Percentiles rank a stretch among this genome's conserved stretches.
Evolutionary conservation across 1,284 basidiomycete genomes (phyloP).

Genomic region (Cutaneotrichosporon spelunceum): DNA sequence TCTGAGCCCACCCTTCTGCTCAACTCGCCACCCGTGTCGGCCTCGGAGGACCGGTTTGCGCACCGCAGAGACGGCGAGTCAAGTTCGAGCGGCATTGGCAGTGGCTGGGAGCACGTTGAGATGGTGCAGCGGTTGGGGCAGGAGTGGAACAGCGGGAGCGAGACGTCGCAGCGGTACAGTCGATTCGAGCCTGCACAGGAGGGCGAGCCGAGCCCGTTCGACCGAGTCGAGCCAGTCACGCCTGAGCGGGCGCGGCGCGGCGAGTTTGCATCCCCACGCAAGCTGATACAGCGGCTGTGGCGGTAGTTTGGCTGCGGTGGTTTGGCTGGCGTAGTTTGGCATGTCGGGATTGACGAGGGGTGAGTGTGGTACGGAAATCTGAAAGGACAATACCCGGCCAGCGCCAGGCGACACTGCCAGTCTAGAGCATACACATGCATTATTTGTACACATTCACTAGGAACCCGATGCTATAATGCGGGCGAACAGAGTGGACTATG

Average conservation of each 20-base stretch:
- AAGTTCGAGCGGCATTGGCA: background rate
- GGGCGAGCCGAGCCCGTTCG: background rate
- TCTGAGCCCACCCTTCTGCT: conserved; percentile 3
- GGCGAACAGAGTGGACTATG: background rate
- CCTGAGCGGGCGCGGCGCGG: background rate
- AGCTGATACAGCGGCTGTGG: background rate
- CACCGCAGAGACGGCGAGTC: background rate
- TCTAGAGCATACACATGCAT: conserved; percentile 4
- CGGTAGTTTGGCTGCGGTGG: too few relatives aligned
- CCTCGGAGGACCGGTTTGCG: background rate
- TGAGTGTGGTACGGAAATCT: background rate
- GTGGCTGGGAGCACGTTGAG: background rate
- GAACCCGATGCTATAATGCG: conserved; percentile 2
- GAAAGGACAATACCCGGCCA: background rate
- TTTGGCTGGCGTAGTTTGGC: too few relatives aligned
- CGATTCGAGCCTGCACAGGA: background rate
- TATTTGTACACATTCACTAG: conserved; percentile 5
- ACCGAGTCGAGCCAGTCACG: conserved; percentile 6
- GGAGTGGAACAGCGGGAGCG: background rate
- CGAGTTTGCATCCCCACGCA: background rate
- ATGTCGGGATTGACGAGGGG: background rate
- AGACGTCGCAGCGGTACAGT: background rate
- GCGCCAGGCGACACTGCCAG: background rate
- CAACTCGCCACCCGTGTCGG: background rate
- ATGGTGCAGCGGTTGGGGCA: conserved; percentile 2